Percentiles rank a stretch among this genome's conserved stretches.
Conservation (phyloP, 331 rosid species). For the Dryas integrifolia region DNA sequence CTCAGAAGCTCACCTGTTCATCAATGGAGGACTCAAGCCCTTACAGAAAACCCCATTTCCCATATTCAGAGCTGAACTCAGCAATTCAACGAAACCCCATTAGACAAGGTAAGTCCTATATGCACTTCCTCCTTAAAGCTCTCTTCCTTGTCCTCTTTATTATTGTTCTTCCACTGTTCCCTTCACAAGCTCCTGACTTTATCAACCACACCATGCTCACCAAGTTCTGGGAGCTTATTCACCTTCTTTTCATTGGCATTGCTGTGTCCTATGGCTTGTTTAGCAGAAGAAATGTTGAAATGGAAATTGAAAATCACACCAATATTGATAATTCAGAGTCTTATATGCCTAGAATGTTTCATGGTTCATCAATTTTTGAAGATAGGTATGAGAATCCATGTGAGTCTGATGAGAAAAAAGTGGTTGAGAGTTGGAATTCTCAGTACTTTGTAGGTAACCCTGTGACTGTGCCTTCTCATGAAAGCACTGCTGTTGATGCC, state of each 20-base stretch:
- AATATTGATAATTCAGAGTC: conserved; percentile 35
- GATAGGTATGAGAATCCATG: conserved; percentile 49
- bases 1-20: conserved; percentile 19
- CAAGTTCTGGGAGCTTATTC: conserved; percentile 85
- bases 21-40: conserved; percentile 64
- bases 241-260: conserved; percentile 78
- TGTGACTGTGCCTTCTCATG: conserved; percentile 16
- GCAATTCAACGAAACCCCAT: conserved; percentile 38
- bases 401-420: conserved; percentile 54
- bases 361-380: conserved; percentile 48
- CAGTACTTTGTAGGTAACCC: conserved; percentile 38
- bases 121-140: conserved; percentile 46
- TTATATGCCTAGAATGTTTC: conserved; percentile 60
- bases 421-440: conserved; percentile 39
- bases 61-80: conserved; percentile 34
- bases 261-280: conserved; percentile 85
- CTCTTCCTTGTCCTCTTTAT: conserved; percentile 42
- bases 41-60: conserved; percentile 39
- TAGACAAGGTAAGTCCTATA: conserved; percentile 48
- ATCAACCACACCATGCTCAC: conserved; percentile 48
- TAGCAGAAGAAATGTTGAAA: conserved; percentile 55
- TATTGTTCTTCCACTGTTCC: conserved; percentile 59
- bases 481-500: conserved; percentile 35
- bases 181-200: conserved; percentile 85
- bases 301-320: conserved; percentile 31